Base-by-base conservation (phyloP, 2,329 filamentous ascomycete genomes). In the Neofusicoccum laricinum region DNA sequence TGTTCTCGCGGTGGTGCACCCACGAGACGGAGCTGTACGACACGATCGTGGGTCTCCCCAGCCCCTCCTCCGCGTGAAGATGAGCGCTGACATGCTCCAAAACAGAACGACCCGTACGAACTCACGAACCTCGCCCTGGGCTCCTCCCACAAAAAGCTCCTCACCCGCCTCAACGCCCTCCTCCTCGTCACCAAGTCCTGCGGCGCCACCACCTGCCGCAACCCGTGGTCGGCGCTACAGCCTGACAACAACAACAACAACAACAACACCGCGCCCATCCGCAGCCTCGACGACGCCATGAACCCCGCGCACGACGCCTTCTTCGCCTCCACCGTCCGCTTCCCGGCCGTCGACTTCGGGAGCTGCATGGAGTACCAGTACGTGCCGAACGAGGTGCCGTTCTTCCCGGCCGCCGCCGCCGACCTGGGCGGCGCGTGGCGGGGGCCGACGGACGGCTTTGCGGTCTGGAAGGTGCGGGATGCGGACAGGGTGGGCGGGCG, bases 21-120 rank as follows among this genome's bases (percentile, higher is more conserved):
- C 67, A 69, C 55, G 69, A 74, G 48, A 67, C 64, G 15, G 72
- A 76, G 68, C 68, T 75, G 10, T 76, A 76, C 66, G 69, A 74
- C 65, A 74, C 71, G 3, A 53, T 4, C 48, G 68, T 50, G n/a
- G 12, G 46, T 50, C 25, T 50, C 25, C 4, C 3, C 25, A 30
- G 5, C n/a, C n/a, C n/a, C n/a, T n/a, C n/a, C n/a, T n/a, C n/a
- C n/a, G n/a, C n/a, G n/a, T n/a, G n/a, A n/a, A n/a, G n/a, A n/a
- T n/a, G n/a, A n/a, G n/a, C n/a, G n/a, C 25, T 30, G 25, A 30
- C 25, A 30, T 7, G 5, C 1, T 6, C 25, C 2, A 7, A 1
- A 36, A 19, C 48, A 51, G 49, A 10, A 32, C 38, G 51, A 57
- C 36, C 49, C 49, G 15, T 34, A 51, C 49, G 49, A 51, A 15